A percentile compares a stretch with the other conserved stretches of the same genome.
Conservation (phyloP, 2,329 filamentous ascomycete species). For the Aspergillus tanneri region DNA sequence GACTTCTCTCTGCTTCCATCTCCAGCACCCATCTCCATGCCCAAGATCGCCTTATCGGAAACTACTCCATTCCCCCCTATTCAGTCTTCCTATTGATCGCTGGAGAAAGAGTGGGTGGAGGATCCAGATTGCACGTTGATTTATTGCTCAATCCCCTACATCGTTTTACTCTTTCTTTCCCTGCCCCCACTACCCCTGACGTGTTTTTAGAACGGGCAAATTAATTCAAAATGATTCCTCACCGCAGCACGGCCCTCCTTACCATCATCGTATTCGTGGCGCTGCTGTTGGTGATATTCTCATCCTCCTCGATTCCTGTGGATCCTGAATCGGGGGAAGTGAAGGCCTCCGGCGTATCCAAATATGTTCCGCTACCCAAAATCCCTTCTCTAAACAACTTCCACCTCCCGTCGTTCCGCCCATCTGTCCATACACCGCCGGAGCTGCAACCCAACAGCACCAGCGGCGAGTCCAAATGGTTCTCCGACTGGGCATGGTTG, state of each 20-base stretch:
- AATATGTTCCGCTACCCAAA: constrained; percentile 38
- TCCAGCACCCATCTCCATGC: too few relatives aligned
- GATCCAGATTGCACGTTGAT: not conserved
- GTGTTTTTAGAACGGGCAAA: too few relatives aligned
- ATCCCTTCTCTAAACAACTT: constrained; percentile 54
- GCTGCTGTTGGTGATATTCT: constrained; percentile 46
- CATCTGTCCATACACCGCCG: constrained; percentile 67
- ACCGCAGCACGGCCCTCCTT: constrained; percentile 43
- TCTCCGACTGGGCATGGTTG: constrained; percentile 85
- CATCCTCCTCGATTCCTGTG: constrained; percentile 35
- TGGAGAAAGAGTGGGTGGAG: too few relatives aligned
- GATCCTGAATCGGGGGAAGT: constrained; percentile 22
- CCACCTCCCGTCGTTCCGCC: constrained; percentile 64
- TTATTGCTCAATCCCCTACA: not conserved
- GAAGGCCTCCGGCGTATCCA: constrained; percentile 27
- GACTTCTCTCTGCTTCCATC: too few relatives aligned
- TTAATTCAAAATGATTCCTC: constrained; percentile 35
- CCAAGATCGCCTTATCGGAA: too few relatives aligned
- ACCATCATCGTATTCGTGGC: constrained; percentile 45
- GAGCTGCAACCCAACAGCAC: constrained; percentile 72
- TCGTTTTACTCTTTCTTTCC: not conserved
- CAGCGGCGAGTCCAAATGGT: constrained; percentile 77
- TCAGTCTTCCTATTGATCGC: too few relatives aligned
- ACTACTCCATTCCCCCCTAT: too few relatives aligned
- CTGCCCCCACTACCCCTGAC: not conserved